These are phyloP conservation scores for Lachnellula subtilissima DNA, from an alignment of 2,329 filamentous ascomycete genomes.

Conservation along the genomic window DNA sequence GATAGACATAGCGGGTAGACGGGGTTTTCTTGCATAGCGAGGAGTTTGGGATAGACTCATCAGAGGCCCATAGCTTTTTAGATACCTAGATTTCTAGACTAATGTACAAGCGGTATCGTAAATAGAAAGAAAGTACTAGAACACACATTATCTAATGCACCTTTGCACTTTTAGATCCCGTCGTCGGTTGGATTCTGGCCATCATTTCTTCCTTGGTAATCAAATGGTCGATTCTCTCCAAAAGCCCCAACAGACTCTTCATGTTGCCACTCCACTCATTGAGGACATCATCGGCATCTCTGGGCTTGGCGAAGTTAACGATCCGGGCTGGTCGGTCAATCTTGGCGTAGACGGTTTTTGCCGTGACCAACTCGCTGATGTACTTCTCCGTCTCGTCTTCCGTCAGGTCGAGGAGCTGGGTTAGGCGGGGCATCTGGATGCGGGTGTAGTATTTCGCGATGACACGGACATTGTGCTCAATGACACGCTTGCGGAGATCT, in stretches of 20 bases:
- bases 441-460: slow-evolving; percentile 98
- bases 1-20: neutral
- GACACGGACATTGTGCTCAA: slow-evolving; percentile 97
- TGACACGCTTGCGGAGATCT: slow-evolving; percentile 94
- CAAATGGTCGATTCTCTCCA: slow-evolving; percentile 92
- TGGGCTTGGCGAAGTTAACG: slow-evolving; percentile 90
- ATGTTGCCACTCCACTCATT: slow-evolving; percentile 99
- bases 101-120: slow-evolving; percentile 30
- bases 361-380: slow-evolving; percentile 93
- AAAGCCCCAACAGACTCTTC: slow-evolving; percentile 79
- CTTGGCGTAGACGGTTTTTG: slow-evolving; percentile 96
- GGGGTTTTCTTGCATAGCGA: slow-evolving; percentile 12
- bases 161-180: slow-evolving; percentile 34
- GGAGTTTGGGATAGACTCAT: slow-evolving; percentile 17
- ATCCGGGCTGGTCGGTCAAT: slow-evolving; percentile 91
- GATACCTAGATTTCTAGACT: slow-evolving; percentile 32
- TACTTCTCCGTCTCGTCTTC: slow-evolving; percentile 99
- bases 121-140: slow-evolving; percentile 13
- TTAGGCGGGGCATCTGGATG: slow-evolving; percentile 86
- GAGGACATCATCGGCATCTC: slow-evolving; percentile 90
- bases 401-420: slow-evolving; percentile 82
- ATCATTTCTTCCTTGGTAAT: slow-evolving; percentile 99
- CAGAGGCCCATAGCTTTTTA: slow-evolving; percentile 15
- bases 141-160: slow-evolving; percentile 26
- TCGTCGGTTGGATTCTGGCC: slow-evolving; percentile 79